These are phyloP conservation scores for Exidia glandulosa DNA, from an alignment of 768 basidiomycete species.

Conservation along the genomic window DNA sequence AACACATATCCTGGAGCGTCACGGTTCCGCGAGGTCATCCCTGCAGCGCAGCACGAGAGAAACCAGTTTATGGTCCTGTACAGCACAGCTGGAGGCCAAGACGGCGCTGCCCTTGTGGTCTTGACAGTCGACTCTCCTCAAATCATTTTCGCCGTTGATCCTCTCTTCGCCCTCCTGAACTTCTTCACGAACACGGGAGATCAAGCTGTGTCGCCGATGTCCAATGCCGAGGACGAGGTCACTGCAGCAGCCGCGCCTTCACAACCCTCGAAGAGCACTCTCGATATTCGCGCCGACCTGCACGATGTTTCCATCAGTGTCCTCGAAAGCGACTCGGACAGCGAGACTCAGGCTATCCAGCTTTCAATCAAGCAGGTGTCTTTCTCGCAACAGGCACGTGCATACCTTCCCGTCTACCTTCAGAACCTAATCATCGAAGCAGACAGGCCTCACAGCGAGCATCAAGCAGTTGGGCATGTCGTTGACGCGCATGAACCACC, in stretches of 20 bases:
- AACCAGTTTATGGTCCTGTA: conserved; percentile 94
- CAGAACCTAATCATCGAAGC: conserved; percentile 1
- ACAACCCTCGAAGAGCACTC: conserved; percentile 8
- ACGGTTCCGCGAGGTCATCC: conserved; percentile 90
- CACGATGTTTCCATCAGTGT: conserved; percentile 84
- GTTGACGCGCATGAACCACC: conserved; percentile 74
- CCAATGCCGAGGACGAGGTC: conserved; percentile 8
- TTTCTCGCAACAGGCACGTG: conserved; percentile 78
- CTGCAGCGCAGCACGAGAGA: conserved; percentile 73
- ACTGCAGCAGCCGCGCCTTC: neutral
- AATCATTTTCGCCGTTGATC: conserved; percentile 86
- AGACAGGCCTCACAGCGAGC: conserved; percentile 76
- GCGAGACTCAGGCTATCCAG: conserved; percentile 76
- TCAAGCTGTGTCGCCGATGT: conserved; percentile 5
- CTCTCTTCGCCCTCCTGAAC: conserved; percentile 75
- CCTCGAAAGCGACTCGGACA: conserved; percentile 70
- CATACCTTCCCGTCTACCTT: neutral
- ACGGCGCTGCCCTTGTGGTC: conserved; percentile 56
- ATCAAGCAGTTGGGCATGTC: conserved; percentile 87
- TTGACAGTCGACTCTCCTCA: conserved; percentile 87
- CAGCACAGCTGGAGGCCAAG: conserved; percentile 53
- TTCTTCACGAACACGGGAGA: conserved; percentile 51
- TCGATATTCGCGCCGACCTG: conserved; percentile 75
- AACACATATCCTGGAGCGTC: conserved; percentile 76
- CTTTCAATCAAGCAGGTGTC: conserved; percentile 74